These are phyloP conservation scores for Salix exigua DNA, from an alignment of 345 rosid genomes.

Conservation along the genomic window DNA sequence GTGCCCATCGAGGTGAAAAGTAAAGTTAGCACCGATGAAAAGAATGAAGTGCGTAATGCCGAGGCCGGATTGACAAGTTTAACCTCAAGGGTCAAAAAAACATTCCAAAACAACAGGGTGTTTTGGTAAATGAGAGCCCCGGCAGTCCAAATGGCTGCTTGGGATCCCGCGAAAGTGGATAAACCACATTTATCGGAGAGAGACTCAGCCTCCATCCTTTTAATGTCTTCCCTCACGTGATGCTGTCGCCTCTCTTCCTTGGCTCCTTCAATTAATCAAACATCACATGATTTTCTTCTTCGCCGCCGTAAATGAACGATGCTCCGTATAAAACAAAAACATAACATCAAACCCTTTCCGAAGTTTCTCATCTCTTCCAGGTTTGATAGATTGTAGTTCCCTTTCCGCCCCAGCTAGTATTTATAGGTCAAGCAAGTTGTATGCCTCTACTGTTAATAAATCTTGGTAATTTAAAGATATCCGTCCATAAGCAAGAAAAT, in stretches of 20 bases:
- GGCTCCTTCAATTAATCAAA: too few relatives aligned
- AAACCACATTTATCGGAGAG: conserved; percentile 38
- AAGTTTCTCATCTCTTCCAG: not conserved
- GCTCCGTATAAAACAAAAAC: not conserved
- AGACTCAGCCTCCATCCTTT: conserved; percentile 13
- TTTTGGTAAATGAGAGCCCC: not conserved
- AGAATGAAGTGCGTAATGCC: not conserved
- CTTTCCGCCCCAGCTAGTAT: too few relatives aligned
- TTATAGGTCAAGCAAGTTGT: too few relatives aligned
- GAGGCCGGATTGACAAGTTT: not conserved
- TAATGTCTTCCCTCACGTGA: not conserved
- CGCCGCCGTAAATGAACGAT: too few relatives aligned
- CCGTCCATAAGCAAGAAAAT: too few relatives aligned
- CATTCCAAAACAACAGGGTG: conserved; percentile 1
- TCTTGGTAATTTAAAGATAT: too few relatives aligned
- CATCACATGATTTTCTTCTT: too few relatives aligned
- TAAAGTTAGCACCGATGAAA: not conserved
- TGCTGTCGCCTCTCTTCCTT: not conserved
- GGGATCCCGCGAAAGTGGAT: conserved; percentile 9
- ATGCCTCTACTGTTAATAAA: too few relatives aligned
- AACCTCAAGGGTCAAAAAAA: not conserved
- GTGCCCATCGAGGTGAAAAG: not conserved
- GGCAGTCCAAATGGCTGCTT: not conserved
- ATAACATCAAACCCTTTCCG: not conserved
- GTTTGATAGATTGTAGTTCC: too few relatives aligned